Evolutionary conservation across 768 basidiomycete species (phyloP).

Genomic region (Xanthoconium purpureum): DNA sequence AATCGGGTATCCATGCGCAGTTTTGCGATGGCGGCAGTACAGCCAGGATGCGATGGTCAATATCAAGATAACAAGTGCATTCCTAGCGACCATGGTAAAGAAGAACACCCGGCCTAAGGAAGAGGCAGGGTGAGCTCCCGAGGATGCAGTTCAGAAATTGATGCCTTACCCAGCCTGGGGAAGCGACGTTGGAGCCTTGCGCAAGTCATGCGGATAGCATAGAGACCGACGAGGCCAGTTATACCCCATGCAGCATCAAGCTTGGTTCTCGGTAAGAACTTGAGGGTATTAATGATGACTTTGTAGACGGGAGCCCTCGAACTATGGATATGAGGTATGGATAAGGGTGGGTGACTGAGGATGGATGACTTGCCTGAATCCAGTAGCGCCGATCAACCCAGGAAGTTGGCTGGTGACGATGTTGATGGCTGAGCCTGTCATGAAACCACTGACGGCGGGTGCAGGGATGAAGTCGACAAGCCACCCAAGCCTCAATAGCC

Average conservation of each 20-base stretch:
- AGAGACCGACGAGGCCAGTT: slow-evolving; percentile 66
- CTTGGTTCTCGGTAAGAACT: slow-evolving; percentile 65
- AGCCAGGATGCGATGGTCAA: slow-evolving; percentile 87
- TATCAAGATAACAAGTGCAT: slow-evolving; percentile 85
- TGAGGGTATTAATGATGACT: slow-evolving; percentile 92
- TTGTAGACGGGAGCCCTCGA: slow-evolving; percentile 81
- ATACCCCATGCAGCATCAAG: slow-evolving; percentile 92
- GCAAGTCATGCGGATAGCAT: slow-evolving; percentile 61
- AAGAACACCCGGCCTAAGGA: slow-evolving; percentile 63
- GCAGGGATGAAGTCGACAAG: slow-evolving; percentile 91
- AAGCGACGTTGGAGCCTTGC: slow-evolving; percentile 50
- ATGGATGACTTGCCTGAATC: slow-evolving; percentile 64
- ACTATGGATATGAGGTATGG: slow-evolving; percentile 36
- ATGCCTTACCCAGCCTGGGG: slow-evolving; percentile 54
- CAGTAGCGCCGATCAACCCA: slow-evolving; percentile 81
- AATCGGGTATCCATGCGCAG: slow-evolving; percentile 70
- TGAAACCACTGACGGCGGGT: slow-evolving; percentile 84
- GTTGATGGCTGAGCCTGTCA: slow-evolving; percentile 97
- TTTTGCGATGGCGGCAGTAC: slow-evolving; percentile 64
- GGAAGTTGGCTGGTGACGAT: slow-evolving; percentile 89
- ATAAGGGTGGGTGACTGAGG: background rate
- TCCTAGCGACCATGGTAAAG: slow-evolving; percentile 73
- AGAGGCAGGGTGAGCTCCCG: background rate
- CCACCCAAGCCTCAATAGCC: slow-evolving; percentile 88
- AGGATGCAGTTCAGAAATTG: background rate